Percentiles rank a stretch among this genome's conserved stretches.
phyloP scores from a whole-genome alignment of 441 rosid genomes.

The Corymbia calophylla region DNA sequence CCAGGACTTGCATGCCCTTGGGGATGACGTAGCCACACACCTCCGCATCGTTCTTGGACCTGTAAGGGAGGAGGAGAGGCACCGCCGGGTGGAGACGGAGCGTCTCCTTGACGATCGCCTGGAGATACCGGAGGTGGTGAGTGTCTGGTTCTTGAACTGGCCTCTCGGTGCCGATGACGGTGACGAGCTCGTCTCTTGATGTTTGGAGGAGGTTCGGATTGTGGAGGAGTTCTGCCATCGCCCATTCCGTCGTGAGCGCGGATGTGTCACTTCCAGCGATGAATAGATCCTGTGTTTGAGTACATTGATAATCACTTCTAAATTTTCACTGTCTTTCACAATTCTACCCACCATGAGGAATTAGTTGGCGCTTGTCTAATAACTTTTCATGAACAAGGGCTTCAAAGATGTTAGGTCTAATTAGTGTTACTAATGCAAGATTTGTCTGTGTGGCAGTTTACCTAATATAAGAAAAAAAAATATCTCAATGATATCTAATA shows the following conservation, averaged over 20 bases:
- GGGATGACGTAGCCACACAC: conserved; percentile 15
- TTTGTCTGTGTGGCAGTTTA: not conserved
- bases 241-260: not conserved
- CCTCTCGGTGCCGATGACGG: not conserved
- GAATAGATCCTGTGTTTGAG: not conserved
- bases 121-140: not conserved
- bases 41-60: not conserved
- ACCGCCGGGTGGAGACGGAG: conserved; percentile 13
- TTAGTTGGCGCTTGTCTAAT: not conserved
- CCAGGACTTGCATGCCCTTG: conserved; percentile 7
- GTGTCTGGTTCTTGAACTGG: conserved; percentile 8
- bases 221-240: not conserved
- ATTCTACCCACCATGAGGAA: not conserved
- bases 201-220: not conserved
- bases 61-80: conserved; percentile 14
- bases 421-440: not conserved
- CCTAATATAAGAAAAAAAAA: not conserved
- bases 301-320: not conserved
- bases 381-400: not conserved
- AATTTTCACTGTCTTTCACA: rapidly evolving
- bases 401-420: not conserved
- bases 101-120: conserved; percentile 10
- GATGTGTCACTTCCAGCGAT: not conserved
- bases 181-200: not conserved
- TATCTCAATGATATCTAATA: not conserved